Conservation (phyloP, 805 yeast genomes). For the Clavispora fructus region DNA sequence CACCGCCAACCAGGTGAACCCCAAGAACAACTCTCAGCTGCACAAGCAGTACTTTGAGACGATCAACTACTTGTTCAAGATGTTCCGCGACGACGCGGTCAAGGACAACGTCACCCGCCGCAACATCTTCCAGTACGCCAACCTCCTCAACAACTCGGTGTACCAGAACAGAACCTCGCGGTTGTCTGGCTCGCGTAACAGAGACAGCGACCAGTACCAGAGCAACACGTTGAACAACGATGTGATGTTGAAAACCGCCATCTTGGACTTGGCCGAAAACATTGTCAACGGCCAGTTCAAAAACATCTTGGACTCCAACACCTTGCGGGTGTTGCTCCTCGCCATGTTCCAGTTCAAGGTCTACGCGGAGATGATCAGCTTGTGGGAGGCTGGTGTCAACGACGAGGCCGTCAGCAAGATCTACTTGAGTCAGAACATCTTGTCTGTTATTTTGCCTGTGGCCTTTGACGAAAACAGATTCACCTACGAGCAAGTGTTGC, state of each 20-base stretch:
- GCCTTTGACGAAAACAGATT: conserved; percentile 57
- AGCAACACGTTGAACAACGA: conserved; percentile 21
- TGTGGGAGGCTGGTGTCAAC: conserved; percentile 65
- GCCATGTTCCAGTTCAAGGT: conserved; percentile 32
- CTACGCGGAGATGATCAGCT: conserved; percentile 57
- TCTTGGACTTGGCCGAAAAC: conserved; percentile 26
- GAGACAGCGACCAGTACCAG: conserved; percentile 33
- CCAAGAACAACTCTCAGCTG: conserved; percentile 1
- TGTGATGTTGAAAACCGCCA: conserved; percentile 26
- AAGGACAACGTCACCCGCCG: conserved; percentile 5
- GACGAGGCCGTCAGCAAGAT: conserved; percentile 34
- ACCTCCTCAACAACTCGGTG: conserved; percentile 14
- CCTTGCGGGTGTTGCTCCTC: conserved; percentile 23
- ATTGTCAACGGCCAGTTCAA: conserved; percentile 27
- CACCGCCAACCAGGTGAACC: conserved; percentile 16
- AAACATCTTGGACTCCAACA: conserved; percentile 17
- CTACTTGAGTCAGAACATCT: conserved; percentile 59
- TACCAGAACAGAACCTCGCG: conserved; percentile 27
- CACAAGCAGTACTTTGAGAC: conserved; percentile 1
- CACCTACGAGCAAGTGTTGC: conserved; percentile 54
- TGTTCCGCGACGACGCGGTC: conserved; percentile 11
- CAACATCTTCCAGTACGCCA: conserved; percentile 9
- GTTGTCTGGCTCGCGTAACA: conserved; percentile 27
- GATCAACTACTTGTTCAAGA: conserved; percentile 5
- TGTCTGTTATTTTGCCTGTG: conserved; percentile 65